A percentile compares a stretch with the other conserved stretches of the same genome.
Conservation (phyloP, 75 land plant species). For the Ceratopteris richardii region DNA sequence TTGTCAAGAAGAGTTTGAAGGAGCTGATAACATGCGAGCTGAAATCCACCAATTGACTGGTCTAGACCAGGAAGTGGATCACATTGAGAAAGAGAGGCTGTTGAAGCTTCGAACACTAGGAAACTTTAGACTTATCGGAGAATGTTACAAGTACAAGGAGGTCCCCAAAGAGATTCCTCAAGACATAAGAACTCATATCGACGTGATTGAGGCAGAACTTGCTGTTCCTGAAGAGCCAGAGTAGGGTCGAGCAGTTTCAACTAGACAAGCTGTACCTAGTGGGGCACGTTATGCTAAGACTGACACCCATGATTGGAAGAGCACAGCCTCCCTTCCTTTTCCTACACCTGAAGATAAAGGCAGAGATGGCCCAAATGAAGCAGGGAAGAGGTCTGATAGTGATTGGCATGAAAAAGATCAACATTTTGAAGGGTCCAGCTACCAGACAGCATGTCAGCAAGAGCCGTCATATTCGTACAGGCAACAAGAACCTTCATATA, state of each 20-base stretch:
- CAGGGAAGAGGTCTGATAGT: too few species aligned
- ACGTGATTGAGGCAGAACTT: conserved; percentile 57
- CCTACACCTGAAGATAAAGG: conserved; percentile 38
- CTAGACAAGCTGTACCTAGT: conserved; percentile 2
- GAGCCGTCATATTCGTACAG: conserved; percentile 13
- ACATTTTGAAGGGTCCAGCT: conserved; percentile 13
- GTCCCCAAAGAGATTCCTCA: conserved; percentile 25
- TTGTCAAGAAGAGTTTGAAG: too few species aligned
- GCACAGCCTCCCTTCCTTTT: conserved; percentile 23
- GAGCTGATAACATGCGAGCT: too few species aligned
- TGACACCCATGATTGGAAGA: conserved; percentile 54
- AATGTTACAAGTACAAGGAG: too few species aligned
- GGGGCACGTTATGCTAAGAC: conserved; percentile 36
- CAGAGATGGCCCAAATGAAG: conserved; percentile 14
- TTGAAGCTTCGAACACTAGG: too few species aligned
- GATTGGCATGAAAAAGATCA: too few species aligned
- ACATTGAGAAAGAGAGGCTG: too few species aligned
- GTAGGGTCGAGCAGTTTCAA: too few species aligned
- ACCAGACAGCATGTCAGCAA: conserved; percentile 11
- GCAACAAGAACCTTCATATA: conserved; percentile 14
- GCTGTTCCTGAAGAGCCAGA: neutral
- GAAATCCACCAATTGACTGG: too few species aligned
- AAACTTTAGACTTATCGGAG: too few species aligned
- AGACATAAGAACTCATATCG: conserved; percentile 41
- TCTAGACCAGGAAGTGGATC: too few species aligned